Evolutionary conservation across 2,329 filamentous ascomycete genomes (phyloP).

Genomic region (Parafenestella ontariensis): DNA sequence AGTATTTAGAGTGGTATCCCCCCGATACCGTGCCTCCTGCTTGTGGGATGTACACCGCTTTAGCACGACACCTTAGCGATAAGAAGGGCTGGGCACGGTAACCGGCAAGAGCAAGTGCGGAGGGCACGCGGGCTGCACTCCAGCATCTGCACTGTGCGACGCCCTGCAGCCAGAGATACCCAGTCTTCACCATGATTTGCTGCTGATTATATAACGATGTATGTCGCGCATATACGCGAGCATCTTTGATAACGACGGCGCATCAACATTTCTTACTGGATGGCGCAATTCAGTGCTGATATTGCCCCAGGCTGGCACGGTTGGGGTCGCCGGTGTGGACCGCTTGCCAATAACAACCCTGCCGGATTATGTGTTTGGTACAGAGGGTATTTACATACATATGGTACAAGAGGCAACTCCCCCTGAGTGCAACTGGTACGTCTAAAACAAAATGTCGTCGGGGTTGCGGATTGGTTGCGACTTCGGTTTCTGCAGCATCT

Average conservation of each 20-base stretch:
- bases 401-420: slow-evolving; percentile 9
- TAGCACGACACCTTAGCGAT: not conserved
- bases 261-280: slow-evolving; percentile 3
- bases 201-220: not conserved
- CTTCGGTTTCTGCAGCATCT: slow-evolving; percentile 64
- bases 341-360: not conserved
- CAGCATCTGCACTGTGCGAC: slow-evolving; percentile 4
- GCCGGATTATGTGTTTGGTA: not conserved
- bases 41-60: not conserved
- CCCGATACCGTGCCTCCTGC: not conserved
- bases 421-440: not conserved
- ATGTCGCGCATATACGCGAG: slow-evolving; percentile 10
- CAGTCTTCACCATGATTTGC: slow-evolving; percentile 3
- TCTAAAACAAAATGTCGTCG: slow-evolving; percentile 34
- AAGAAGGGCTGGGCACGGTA: slow-evolving; percentile 10
- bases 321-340: not conserved
- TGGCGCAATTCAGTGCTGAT: not conserved
- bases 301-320: slow-evolving; percentile 1
- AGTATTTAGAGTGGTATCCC: not conserved
- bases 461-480: slow-evolving; percentile 9
- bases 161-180: slow-evolving; percentile 11
- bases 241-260: slow-evolving; percentile 11
- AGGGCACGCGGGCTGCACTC: slow-evolving; percentile 11
- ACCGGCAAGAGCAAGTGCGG: slow-evolving; percentile 4
- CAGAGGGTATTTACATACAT: not conserved